Evolutionary conservation across 2,329 filamentous ascomycete species (phyloP).

Genomic region (Pseudogymnoascus sp.): DNA sequence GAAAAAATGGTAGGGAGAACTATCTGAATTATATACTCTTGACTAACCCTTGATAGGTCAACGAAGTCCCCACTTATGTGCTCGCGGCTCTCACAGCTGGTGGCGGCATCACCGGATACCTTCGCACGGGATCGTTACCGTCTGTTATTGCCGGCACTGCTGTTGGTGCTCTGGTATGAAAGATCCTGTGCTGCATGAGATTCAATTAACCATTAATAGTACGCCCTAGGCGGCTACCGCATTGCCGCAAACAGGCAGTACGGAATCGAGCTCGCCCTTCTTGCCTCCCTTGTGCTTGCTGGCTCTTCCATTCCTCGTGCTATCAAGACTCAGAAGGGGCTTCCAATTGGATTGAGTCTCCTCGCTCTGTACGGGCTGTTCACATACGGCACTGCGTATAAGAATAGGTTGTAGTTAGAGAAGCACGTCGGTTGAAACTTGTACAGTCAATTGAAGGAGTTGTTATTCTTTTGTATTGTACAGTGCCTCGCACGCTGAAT

Average conservation of each 20-base stretch:
- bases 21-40: background rate
- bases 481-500: background rate
- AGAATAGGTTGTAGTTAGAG: slow-evolving; percentile 22
- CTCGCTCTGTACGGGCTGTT: slow-evolving; percentile 71
- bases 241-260: slow-evolving; percentile 68
- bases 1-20: background rate
- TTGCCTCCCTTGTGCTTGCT: slow-evolving; percentile 77
- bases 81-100: slow-evolving; percentile 76
- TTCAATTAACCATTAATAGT: slow-evolving; percentile 14
- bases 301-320: slow-evolving; percentile 81
- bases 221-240: slow-evolving; percentile 74
- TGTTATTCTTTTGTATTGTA: slow-evolving; percentile 4
- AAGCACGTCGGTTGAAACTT: background rate
- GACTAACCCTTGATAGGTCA: slow-evolving; percentile 21
- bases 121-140: slow-evolving; percentile 75
- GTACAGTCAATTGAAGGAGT: background rate
- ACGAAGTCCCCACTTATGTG: slow-evolving; percentile 60
- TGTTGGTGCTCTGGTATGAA: slow-evolving; percentile 58
- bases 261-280: slow-evolving; percentile 78
- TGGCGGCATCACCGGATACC: slow-evolving; percentile 81
- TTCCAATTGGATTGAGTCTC: slow-evolving; percentile 71
- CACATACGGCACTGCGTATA: slow-evolving; percentile 67
- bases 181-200: background rate
- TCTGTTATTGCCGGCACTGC: slow-evolving; percentile 77
- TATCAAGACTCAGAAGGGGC: slow-evolving; percentile 72